These are phyloP conservation scores for Boeremia exigua DNA, from an alignment of 2,329 filamentous ascomycete genomes.

Conservation along the genomic window DNA sequence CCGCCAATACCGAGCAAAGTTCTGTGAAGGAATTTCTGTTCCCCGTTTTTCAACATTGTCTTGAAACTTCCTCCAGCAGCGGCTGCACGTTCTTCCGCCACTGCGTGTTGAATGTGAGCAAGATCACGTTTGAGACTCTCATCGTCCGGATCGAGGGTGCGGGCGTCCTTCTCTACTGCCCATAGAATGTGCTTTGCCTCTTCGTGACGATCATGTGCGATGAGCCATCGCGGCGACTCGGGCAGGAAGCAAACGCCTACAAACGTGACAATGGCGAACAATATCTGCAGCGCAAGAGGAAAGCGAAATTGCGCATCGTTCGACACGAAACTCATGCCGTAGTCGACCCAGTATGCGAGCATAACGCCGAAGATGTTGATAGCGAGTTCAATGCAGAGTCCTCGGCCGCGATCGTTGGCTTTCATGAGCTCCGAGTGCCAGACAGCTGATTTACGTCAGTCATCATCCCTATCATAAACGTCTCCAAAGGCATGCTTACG, in stretches of 20 bases:
- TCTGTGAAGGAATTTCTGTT: not conserved
- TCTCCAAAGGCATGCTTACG: conserved; percentile 13
- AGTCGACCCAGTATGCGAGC: not conserved
- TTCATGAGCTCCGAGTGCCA: not conserved
- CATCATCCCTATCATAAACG: not conserved
- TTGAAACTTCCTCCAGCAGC: not conserved
- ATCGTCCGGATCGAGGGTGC: not conserved
- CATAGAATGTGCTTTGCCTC: not conserved
- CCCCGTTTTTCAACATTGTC: not conserved
- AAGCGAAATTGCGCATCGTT: not conserved
- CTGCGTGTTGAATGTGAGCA: not conserved
- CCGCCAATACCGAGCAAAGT: not conserved
- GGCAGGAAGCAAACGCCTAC: not conserved
- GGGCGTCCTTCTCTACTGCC: not conserved
- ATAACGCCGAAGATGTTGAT: not conserved
- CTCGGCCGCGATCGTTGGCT: not conserved
- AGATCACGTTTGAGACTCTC: not conserved
- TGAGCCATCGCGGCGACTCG: not conserved
- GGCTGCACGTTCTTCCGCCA: not conserved
- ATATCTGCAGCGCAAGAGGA: not conserved
- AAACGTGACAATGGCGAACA: not conserved
- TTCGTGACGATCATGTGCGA: not conserved
- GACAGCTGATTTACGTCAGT: not conserved
- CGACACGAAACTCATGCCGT: not conserved
- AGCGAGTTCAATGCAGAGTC: not conserved